A percentile compares a stretch with the other conserved stretches of the same genome.
Conservation (phyloP, 768 basidiomycete genomes). For the Boletus rubescentipes region DNA sequence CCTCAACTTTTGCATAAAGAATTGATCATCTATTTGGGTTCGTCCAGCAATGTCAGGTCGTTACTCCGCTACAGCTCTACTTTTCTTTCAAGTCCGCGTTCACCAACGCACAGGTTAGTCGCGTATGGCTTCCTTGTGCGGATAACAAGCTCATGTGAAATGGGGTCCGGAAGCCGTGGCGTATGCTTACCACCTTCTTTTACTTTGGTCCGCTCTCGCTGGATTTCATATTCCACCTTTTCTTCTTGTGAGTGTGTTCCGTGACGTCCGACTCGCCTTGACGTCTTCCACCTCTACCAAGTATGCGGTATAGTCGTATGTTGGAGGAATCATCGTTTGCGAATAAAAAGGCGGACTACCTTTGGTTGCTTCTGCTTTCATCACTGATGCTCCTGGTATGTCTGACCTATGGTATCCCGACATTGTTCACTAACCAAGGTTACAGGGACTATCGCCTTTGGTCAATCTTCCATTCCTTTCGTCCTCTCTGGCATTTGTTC, state of each 20-base stretch:
- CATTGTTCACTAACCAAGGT: not conserved
- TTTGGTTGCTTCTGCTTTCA: slow-evolving; percentile 89
- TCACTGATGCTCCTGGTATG: slow-evolving; percentile 83
- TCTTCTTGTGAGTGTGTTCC: slow-evolving; percentile 82
- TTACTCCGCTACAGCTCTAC: slow-evolving; percentile 90
- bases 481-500: slow-evolving; percentile 88
- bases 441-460: slow-evolving; percentile 76
- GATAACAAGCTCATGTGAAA: slow-evolving; percentile 11
- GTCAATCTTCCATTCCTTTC: slow-evolving; percentile 94
- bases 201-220: slow-evolving; percentile 94
- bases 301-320: slow-evolving; percentile 97
- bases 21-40: slow-evolving; percentile 4
- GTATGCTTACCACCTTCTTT: slow-evolving; percentile 87
- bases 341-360: slow-evolving; percentile 88
- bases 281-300: slow-evolving; percentile 28
- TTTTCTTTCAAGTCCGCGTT: slow-evolving; percentile 88
- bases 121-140: not conserved
- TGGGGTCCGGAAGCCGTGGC: slow-evolving; percentile 64
- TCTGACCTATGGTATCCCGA: not conserved
- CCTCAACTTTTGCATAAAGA: not conserved
- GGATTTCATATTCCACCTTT: slow-evolving; percentile 95
- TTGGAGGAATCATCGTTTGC: slow-evolving; percentile 96
- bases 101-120: slow-evolving; percentile 64
- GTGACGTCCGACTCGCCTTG: not conserved
- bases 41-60: slow-evolving; percentile 83